These are phyloP conservation scores for Boletellus sp. DNA, from an alignment of 768 basidiomycete species.

Conservation along the genomic window DNA sequence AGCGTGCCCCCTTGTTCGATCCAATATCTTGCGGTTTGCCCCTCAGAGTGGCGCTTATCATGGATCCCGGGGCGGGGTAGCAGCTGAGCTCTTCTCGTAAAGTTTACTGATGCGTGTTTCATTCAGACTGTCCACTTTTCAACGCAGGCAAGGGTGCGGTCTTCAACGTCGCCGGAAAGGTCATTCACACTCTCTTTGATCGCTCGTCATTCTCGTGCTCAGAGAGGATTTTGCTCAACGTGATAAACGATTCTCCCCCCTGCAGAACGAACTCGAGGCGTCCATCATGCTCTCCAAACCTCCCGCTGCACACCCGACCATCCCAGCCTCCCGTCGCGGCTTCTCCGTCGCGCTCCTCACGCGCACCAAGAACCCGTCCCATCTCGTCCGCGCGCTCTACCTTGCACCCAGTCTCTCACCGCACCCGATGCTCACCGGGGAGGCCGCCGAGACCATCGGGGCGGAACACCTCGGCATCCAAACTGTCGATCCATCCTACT, in stretches of 20 bases:
- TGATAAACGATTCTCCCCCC: background rate
- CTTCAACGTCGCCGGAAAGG: constrained; percentile 78
- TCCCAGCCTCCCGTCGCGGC: constrained; percentile 59
- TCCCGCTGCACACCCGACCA: constrained; percentile 57
- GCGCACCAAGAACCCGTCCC: constrained; percentile 66
- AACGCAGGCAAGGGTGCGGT: constrained; percentile 81
- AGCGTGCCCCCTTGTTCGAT: no score
- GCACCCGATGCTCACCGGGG: constrained; percentile 70
- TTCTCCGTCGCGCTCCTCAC: constrained; percentile 63
- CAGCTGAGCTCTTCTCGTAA: no score
- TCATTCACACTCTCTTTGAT: constrained; percentile 18
- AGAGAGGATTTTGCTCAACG: no score
- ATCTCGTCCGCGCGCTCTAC: constrained; percentile 67
- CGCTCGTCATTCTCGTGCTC: no score
- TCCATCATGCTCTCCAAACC: constrained; percentile 81
- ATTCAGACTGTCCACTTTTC: constrained; percentile 68
- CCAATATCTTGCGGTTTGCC: no score
- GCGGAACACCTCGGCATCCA: constrained; percentile 46
- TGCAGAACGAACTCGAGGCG: constrained; percentile 76
- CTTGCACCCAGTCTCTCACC: constrained; percentile 58
- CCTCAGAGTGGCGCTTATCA: no score
- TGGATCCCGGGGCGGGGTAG: no score
- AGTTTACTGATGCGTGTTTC: no score
- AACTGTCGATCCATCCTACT: constrained; percentile 72
- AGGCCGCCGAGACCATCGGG: constrained; percentile 59